Percentiles rank a stretch among this genome's conserved stretches.
These are phyloP conservation scores for Blastocystis sp. DNA, from an alignment of 352 stramenopile genomes.

Conservation along the genomic window DNA sequence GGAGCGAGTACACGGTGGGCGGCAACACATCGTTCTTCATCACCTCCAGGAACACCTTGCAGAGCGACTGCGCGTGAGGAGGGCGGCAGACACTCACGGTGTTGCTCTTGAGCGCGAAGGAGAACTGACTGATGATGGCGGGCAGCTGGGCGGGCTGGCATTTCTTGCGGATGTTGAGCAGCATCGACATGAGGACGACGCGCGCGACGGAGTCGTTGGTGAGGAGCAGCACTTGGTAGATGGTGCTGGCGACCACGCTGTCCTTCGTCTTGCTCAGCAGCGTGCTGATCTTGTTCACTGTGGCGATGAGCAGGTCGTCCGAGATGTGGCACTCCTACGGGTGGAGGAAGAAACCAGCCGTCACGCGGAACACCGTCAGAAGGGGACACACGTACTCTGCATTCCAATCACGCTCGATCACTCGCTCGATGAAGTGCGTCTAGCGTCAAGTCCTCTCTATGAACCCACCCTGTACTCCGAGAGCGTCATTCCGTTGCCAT, in stretches of 20 bases:
- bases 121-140: constrained; percentile 52
- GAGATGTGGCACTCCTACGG: constrained; percentile 28
- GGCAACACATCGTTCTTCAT: constrained; percentile 29
- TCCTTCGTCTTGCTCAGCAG: neutral
- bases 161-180: constrained; percentile 52
- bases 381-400: constrained; percentile 54
- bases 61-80: neutral
- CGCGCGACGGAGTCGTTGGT: constrained; percentile 33
- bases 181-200: constrained; percentile 23
- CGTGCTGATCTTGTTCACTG: neutral
- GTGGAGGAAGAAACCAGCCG: neutral
- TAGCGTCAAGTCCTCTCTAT: neutral
- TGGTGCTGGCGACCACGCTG: neutral
- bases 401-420: constrained; percentile 36
- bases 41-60: constrained; percentile 39
- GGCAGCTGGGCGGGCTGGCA: constrained; percentile 26
- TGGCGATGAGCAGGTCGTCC: constrained; percentile 16
- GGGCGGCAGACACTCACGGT: neutral
- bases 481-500: neutral
- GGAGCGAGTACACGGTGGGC: neutral
- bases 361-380: neutral
- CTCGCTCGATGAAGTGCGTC: constrained; percentile 12
- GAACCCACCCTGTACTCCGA: neutral
- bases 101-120: constrained; percentile 31
- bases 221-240: constrained; percentile 60